A percentile compares a stretch with the other conserved stretches of the same genome.
These are phyloP conservation scores for Jatropha curcas DNA, from an alignment of 345 rosid genomes.

Conservation along the genomic window DNA sequence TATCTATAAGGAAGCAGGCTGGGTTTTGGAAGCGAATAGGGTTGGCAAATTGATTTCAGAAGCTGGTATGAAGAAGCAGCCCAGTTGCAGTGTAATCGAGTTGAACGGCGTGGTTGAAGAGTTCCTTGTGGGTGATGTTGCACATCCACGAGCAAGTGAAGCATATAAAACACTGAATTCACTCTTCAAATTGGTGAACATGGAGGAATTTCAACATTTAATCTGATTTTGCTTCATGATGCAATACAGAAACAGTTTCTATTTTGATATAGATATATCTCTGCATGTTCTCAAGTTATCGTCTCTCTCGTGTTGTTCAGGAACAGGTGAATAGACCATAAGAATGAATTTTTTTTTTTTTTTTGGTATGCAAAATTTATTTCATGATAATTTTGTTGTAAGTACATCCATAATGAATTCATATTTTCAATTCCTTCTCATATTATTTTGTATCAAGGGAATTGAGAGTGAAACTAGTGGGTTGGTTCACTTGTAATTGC, in stretches of 20 bases:
- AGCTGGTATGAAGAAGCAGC: constrained; percentile 33
- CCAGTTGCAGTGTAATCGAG: constrained; percentile 41
- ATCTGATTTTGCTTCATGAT: background rate
- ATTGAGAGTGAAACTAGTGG: too few relatives aligned
- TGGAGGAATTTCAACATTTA: background rate
- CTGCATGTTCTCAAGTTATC: background rate
- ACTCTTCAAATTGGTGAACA: constrained; percentile 1
- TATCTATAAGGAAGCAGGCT: constrained; percentile 40
- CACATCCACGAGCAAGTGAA: constrained; percentile 23
- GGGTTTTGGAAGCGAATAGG: constrained; percentile 31
- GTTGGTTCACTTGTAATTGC: too few relatives aligned
- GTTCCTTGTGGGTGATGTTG: constrained; percentile 34
- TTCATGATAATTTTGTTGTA: too few relatives aligned
- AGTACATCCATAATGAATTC: too few relatives aligned
- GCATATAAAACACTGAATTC: constrained; percentile 27
- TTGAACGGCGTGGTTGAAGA: constrained; percentile 31
- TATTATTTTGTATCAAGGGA: too few relatives aligned
- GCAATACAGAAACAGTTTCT: background rate
- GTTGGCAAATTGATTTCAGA: constrained; percentile 30
- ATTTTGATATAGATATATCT: background rate
- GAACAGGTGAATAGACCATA: background rate
- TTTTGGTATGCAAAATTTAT: background rate
- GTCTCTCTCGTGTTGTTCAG: too few relatives aligned
- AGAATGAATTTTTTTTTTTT: too few relatives aligned
- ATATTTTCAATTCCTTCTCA: too few relatives aligned